Evolutionary conservation across 208 protist genomes (phyloP), one percentile per base, ranked within the genome.

Genomic region (Wallacemonas sp.): DNA sequence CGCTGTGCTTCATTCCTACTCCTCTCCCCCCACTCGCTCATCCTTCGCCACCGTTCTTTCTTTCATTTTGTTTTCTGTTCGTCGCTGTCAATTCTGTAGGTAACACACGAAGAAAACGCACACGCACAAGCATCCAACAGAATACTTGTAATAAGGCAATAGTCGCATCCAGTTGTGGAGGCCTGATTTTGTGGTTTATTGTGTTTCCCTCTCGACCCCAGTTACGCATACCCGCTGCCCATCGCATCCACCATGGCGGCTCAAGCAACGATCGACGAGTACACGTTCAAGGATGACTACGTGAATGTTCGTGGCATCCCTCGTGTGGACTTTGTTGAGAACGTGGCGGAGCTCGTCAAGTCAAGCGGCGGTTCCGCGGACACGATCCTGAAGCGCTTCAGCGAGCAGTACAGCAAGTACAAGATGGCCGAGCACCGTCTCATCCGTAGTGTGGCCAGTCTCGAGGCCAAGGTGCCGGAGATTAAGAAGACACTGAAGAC

Each of bases 381-480:
- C 48, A 83, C 68, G 45, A 75, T 94, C 39, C 59, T 97, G 50
- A 94, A 95, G 73, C 79, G 87, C 39, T 78, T 97, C 36, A 73
- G 91, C 54, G 81, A 97, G 46, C 79, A 95, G 77, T 92, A 89
- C 83, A 91, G 84, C 79, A 97, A 97, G 72, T 97, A 95, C 81
- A 96, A 97, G 59, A 79, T 97, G 54, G 84, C 87, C 44, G 94
- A 98, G 77, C 82, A 92, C 66, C 86, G 91, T 19, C 87, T 97
- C 42, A 80, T 85, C 30, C 85, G 89, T 65, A 94, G 83, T 64
- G 81, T 87, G 19, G 85, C 85, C 19, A 90, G 76, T 58, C 79
- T 97, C 24, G 85, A 93, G 71, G 71, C 73, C 39, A 98, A 98
- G 76, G 75, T 98, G 13, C 94, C 94, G 0, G 94, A 95, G 32